Conservation (phyloP, 306 rosid genomes). For the Carpinus viminea region DNA sequence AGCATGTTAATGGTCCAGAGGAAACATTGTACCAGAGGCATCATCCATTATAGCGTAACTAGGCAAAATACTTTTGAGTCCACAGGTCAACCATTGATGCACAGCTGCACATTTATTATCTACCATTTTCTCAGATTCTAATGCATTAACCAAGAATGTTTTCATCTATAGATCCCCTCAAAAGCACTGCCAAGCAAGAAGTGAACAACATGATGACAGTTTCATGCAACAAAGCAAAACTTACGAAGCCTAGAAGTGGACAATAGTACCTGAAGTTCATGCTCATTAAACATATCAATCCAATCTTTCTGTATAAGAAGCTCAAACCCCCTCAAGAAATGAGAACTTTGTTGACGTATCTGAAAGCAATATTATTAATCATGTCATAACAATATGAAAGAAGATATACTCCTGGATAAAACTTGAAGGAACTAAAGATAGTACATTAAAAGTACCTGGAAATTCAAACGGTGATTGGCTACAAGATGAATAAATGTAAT, state of each 20-base stretch:
- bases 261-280: slow-evolving; percentile 86
- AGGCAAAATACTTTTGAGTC: not conserved
- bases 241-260: slow-evolving; percentile 16
- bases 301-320: slow-evolving; percentile 95
- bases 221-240: not conserved
- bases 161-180: not conserved
- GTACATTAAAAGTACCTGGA: slow-evolving; percentile 61
- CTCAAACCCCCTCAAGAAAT: slow-evolving; percentile 96
- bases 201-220: not conserved
- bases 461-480: slow-evolving; percentile 96
- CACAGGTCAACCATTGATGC: not conserved
- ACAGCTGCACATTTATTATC: no score
- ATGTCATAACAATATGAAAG: slow-evolving; percentile 5
- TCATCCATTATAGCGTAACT: not conserved
- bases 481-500: slow-evolving; percentile 95
- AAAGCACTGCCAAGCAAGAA: slow-evolving; percentile 19
- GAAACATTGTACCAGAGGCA: not conserved
- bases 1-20: slow-evolving; percentile 11
- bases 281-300: slow-evolving; percentile 98
- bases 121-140: not conserved
- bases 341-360: slow-evolving; percentile 98
- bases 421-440: slow-evolving; percentile 10
- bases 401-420: not conserved
- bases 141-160: not conserved
- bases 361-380: slow-evolving; percentile 29